Evolutionary conservation across 805 yeast species (phyloP).

Genomic region (Ogataea nitratoaversa): DNA sequence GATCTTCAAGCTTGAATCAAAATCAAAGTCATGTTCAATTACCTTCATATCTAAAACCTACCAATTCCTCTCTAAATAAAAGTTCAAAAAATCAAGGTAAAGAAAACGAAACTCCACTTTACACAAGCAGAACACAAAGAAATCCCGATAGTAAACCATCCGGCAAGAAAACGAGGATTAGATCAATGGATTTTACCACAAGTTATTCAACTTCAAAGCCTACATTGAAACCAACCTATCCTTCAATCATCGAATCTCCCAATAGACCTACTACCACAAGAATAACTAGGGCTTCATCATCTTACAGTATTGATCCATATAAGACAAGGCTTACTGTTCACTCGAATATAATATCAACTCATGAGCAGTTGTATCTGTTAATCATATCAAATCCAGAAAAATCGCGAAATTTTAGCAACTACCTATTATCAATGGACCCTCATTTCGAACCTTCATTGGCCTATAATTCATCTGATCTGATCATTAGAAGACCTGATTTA

Average conservation of each 20-base stretch:
- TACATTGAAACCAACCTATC: background rate
- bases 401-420: conserved; percentile 6
- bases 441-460: conserved; percentile 3
- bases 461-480: conserved; percentile 13
- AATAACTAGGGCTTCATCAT: background rate
- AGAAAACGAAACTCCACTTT: conserved; percentile 11
- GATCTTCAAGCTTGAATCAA: conserved; percentile 4
- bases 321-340: no score
- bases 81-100: conserved; percentile 8
- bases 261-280: background rate
- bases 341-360: conserved; percentile 5
- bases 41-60: conserved; percentile 22
- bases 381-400: conserved; percentile 6
- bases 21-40: background rate
- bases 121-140: conserved; percentile 1
- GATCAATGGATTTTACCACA: conserved; percentile 8
- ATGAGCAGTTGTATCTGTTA: conserved; percentile 8
- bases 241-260: background rate
- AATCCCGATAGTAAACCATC: background rate
- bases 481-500: conserved; percentile 15
- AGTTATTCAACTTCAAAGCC: background rate
- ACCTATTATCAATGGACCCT: conserved; percentile 1
- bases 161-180: conserved; percentile 11
- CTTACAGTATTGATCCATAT: background rate
- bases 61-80: conserved; percentile 15